Evolutionary conservation across 345 rosid genomes (phyloP), one percentile per base, ranked within the genome.

Genomic region (Geranium rotundifolium): DNA sequence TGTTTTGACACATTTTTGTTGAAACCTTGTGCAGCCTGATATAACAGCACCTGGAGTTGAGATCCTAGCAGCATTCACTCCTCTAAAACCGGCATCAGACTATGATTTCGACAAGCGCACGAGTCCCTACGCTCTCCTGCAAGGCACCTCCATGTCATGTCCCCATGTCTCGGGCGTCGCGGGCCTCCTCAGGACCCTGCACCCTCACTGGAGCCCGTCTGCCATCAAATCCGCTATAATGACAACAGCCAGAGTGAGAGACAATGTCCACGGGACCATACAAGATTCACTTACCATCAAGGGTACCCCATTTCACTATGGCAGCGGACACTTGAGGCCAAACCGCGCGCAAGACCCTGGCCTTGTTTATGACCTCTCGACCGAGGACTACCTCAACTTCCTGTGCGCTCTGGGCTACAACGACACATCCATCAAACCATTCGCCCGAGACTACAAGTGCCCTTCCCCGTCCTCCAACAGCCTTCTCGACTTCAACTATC

Each of bases 1-100:
- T 31, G 7, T 31, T 31, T 1, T 55, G 7, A 19, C 1, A 31
- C 14, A 19, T 19, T 60, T 10, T 3, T 10, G 9, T 59, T 59
- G 17, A 5, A 6, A 2, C 37, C 7, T 16, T 64, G 54, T 59
- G 19, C 70, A 82, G 77, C 96, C 96, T 46, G 96, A 89, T 65
- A 77, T 90, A 23, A 88, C 93, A 0, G 97, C 97, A 31, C 95
- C 93, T 0, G 97, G 97, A 37, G 86, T 88, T 56, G 65, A 83
- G 62, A 65, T 90, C 63, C 67, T 90, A 69, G 93, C 96, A 2
- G 84, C 86, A 3, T 79, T 12, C 66, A 73, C 63, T 0, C 85
- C 65, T 71, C 84, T 3, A 9, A 41, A 6, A 2, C 50, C 1
- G 1, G 50, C 37, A 31, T 9, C 7, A 13, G 50, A n/a, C n/a